These are phyloP conservation scores for Chrysochromulina tobinii DNA, from an alignment of 78 protist genomes.

Conservation along the genomic window DNA sequence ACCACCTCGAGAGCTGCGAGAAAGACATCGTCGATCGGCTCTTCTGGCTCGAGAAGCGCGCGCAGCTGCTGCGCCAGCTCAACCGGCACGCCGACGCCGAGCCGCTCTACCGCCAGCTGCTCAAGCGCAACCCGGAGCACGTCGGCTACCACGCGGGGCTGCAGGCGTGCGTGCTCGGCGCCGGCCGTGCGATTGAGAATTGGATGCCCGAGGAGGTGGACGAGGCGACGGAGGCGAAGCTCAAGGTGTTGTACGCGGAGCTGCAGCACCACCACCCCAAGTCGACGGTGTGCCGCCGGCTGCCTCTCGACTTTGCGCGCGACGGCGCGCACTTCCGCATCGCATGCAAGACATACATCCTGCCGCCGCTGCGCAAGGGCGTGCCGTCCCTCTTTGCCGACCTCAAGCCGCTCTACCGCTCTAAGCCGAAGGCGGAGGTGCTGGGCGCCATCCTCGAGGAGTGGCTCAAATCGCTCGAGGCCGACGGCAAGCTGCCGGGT, in stretches of 20 bases:
- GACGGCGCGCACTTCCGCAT: background rate
- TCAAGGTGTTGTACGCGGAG: slow-evolving; percentile 10
- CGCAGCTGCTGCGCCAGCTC: background rate
- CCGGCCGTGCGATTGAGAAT: background rate
- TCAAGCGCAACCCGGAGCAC: slow-evolving; percentile 67
- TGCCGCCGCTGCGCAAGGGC: background rate
- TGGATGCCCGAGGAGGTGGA: background rate
- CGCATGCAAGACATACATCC: background rate
- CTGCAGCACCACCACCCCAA: slow-evolving; percentile 37
- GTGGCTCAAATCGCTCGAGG: background rate
- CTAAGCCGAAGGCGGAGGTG: slow-evolving; percentile 50
- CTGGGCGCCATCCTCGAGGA: slow-evolving; percentile 46
- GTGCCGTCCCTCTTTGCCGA: slow-evolving; percentile 3
- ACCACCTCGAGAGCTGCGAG: background rate
- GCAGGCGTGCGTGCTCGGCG: background rate
- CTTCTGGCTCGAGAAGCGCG: background rate
- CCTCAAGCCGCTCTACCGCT: slow-evolving; percentile 52
- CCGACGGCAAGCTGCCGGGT: slow-evolving; percentile 31
- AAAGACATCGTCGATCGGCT: background rate
- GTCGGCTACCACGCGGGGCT: slow-evolving; percentile 46
- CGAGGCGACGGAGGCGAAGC: slow-evolving; percentile 9
- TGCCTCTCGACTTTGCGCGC: slow-evolving; percentile 34
- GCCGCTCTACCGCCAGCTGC: background rate
- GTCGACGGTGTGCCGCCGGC: background rate
- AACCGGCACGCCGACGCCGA: background rate